Evolutionary conservation across 768 basidiomycete species (phyloP), one percentile per base, ranked within the genome.

Genomic region (Boletus subcaerulescens): DNA sequence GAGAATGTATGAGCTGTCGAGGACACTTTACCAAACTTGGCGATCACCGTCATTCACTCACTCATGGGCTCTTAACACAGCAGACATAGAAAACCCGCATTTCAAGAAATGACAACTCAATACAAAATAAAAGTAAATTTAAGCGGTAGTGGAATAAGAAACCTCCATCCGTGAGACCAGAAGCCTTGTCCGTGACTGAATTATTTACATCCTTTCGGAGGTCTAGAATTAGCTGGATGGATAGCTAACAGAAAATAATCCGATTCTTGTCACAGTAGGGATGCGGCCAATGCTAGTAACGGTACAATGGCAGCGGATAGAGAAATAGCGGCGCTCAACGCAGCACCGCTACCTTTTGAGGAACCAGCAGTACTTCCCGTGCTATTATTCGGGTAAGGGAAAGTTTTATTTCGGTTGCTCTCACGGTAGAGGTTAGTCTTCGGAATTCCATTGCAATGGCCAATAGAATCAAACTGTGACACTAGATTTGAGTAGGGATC

Each of bases 381-480:
- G 6, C 45, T 55, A 8, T 57, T 69, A 55, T 80, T 77, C 43
- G 69, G 44, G 56, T 74, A 80, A 18, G 85, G 85, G 80, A 89
- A 89, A 0, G 85, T 74, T 20, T 62, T 65, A 71, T 95, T 94
- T 55, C 75, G 75, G 60, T 84, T 91, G 26, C 86, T 90, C 76
- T 98, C 95, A 45, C 85, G 75, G 75, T 97, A 98, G 40, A 94
- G 74, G 67, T 96, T 81, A 32, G 75, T 72, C 20, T 79, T 63
- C 7, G 84, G 80, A 61, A 85, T 79, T 48, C 78, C 80, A 53
- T 80, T 77, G 79, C 96, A 98, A 54, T 82, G 62, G 29, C 91
- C 89, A 66, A 98, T 89, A 39, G 91, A 77, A 73, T 86, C 77
- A 56, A 89, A 76, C 83, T 87, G 56, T 17, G 45, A 24, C 22